phyloP scores from a whole-genome alignment of 2,329 filamentous ascomycete species.

The Cytospora chrysosperma region DNA sequence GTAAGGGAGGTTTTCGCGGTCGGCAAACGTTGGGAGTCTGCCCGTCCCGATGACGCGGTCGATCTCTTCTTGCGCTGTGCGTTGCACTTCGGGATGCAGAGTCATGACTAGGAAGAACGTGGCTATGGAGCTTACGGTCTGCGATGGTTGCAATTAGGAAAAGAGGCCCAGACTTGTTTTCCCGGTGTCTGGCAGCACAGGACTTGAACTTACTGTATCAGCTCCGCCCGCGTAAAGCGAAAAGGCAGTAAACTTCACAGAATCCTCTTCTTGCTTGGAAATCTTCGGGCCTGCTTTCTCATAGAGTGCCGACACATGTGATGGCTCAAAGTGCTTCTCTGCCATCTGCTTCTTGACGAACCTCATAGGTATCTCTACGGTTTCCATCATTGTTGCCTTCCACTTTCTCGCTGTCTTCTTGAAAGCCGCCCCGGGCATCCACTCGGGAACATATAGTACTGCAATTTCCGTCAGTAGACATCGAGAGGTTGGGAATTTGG shows the following conservation, averaged over 20 bases:
- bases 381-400: constrained; percentile 25
- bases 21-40: constrained; percentile 31
- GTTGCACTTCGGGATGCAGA: constrained; percentile 45
- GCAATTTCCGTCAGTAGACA: not conserved
- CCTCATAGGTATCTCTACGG: constrained; percentile 31
- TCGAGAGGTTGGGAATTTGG: not conserved
- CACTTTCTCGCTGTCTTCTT: constrained; percentile 32
- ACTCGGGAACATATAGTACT: constrained; percentile 36
- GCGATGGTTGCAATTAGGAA: not conserved
- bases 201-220: constrained; percentile 33
- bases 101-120: constrained; percentile 49
- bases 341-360: constrained; percentile 30
- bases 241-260: constrained; percentile 13
- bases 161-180: too few species aligned
- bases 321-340: not conserved
- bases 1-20: constrained; percentile 33
- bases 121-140: constrained; percentile 35
- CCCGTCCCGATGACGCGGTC: constrained; percentile 30
- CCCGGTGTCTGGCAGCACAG: too few species aligned
- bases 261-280: not conserved
- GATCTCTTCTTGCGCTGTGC: constrained; percentile 27
- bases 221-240: constrained; percentile 32
- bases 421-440: constrained; percentile 34
- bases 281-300: not conserved
- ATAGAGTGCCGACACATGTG: constrained; percentile 9